Base-by-base conservation (phyloP, 352 stramenopile species). In the Globisporangium lucens region DNA sequence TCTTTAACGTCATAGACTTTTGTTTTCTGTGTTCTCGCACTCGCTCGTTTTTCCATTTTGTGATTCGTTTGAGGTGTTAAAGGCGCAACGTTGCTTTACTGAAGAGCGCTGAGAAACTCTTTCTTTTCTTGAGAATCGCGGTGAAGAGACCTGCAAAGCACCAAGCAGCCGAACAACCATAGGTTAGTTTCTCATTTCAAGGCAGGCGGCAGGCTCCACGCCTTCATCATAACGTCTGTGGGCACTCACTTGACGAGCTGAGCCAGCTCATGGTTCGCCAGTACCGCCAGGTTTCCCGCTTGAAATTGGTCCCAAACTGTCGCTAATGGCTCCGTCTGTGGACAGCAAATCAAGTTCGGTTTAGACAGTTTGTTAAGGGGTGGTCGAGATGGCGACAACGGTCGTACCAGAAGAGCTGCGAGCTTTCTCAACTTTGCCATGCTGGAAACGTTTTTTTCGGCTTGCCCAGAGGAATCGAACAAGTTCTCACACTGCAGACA, bases 301-400 rank as follows among this genome's bases (percentile, higher is more conserved):
- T 75, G 60, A 33, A 87, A 87, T 52, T 91, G 80, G 22, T 89
- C 81, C 43, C 75, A 77, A 69, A 90, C 68, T 47, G 76, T 87
- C n/a, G 76, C 47, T 4, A 93, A 63, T 22, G 85, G 80, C 10
- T 91, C 82, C 53, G 80, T 78, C 84, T 92, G 57, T 90, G 61
- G 1, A 17, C 2, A 74, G n/a, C 36, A 41, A 4, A 46, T 46
- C 36, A 43, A 43, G 10, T 33, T 24, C 24, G 24, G 24, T 24
- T 43, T 43, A 3, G 12, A 43, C 12, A 12, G 15, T 17, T 10
- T 43, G 36, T 62, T 29, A 57, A 2, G 61, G 22, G 29, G 61
- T 22, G 58, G 24, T 5, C 53, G 70, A 3, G 49, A 13, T 27
- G 20, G 7, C 2, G n/a, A 6, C 55, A 68, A 15, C 20, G n/a